Conservation (phyloP, 352 stramenopile species). For the Phytophthora tentaculata region DNA sequence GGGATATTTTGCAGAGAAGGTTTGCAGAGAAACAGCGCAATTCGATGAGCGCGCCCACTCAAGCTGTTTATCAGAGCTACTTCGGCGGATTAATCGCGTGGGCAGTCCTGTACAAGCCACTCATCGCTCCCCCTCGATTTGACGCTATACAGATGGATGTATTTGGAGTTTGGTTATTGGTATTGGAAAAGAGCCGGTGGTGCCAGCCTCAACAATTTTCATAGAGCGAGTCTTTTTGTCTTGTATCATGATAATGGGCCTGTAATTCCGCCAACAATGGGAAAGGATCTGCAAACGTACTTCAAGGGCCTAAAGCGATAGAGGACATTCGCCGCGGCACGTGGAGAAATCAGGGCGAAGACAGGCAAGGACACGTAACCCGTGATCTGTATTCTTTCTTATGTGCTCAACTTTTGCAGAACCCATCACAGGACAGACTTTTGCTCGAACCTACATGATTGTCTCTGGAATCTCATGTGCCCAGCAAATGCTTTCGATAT, state of each 20-base stretch:
- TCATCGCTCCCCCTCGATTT: conserved; percentile 17
- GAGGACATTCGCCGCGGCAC: background rate
- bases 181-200: conserved; percentile 25
- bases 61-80: conserved; percentile 13
- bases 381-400: conserved; percentile 24
- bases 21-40: conserved; percentile 5
- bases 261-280: conserved; percentile 5
- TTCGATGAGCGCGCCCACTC: background rate
- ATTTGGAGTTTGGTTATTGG: conserved; percentile 27
- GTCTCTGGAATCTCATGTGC: conserved; percentile 29
- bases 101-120: conserved; percentile 3
- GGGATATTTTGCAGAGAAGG: background rate
- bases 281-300: conserved; percentile 7
- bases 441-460: conserved; percentile 29
- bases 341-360: conserved; percentile 4
- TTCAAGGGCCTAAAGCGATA: conserved; percentile 21
- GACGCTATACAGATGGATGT: conserved; percentile 5
- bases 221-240: conserved; percentile 18
- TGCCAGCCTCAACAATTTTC: conserved; percentile 10
- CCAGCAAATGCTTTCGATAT: conserved; percentile 27
- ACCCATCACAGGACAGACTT: conserved; percentile 15
- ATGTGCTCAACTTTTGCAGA: background rate
- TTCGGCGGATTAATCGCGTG: conserved; percentile 22
- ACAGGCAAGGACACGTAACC: conserved; percentile 19
- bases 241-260: conserved; percentile 14